Conservation (phyloP, 2,329 filamentous ascomycete species). For the Cryphonectria japonica region DNA sequence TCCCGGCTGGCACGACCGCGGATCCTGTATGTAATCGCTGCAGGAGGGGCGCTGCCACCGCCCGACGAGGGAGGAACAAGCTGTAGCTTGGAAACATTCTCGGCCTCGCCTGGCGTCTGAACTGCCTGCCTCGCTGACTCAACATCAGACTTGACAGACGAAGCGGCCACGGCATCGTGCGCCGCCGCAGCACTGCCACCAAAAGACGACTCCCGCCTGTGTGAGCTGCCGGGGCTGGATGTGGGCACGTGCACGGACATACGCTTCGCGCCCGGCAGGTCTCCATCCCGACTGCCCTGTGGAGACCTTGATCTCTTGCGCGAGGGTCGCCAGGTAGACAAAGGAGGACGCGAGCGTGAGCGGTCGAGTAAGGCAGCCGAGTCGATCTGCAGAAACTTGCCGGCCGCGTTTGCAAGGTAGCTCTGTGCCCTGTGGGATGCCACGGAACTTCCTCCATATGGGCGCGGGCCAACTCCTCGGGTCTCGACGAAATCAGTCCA, state of each 20-base stretch:
- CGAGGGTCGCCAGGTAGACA: background rate
- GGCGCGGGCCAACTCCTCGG: too few relatives aligned
- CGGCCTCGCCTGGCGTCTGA: background rate
- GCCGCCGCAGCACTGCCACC: background rate
- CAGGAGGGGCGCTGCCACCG: background rate
- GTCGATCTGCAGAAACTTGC: conserved; percentile 1
- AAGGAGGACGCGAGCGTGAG: background rate
- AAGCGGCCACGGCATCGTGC: background rate
- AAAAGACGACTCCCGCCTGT: background rate
- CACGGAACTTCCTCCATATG: too few relatives aligned
- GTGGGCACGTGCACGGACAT: background rate
- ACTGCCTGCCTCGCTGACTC: background rate
- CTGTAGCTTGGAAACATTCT: background rate
- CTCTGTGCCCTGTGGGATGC: background rate
- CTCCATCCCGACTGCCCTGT: background rate
- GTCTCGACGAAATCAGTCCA: background rate
- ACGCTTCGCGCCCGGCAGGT: conserved; percentile 13
- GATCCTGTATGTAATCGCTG: background rate
- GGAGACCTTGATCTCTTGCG: conserved; percentile 23
- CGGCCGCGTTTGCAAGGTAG: background rate
- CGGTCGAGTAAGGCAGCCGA: background rate
- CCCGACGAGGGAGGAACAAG: background rate
- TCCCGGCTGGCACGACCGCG: conserved; percentile 4
- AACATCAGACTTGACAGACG: background rate
- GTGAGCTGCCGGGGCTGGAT: background rate